These are phyloP conservation scores for Heliocybe sulcata DNA, from an alignment of 1,284 basidiomycete genomes.

Conservation along the genomic window DNA sequence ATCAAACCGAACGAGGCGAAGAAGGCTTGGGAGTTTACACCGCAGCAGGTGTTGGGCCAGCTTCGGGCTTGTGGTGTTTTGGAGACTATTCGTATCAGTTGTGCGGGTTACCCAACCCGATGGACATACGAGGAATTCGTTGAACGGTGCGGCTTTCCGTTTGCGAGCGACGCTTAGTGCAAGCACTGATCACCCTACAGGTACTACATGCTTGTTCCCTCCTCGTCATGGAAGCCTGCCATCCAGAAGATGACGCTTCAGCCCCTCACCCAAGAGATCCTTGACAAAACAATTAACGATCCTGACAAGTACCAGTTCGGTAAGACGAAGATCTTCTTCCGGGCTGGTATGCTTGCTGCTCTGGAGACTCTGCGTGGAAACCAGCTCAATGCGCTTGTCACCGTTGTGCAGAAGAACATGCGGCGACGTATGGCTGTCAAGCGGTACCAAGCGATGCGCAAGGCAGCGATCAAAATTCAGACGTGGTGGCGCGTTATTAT, in stretches of 20 bases:
- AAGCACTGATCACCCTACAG: slow-evolving; percentile 30
- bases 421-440: slow-evolving; percentile 80
- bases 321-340: slow-evolving; percentile 98
- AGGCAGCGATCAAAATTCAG: slow-evolving; percentile 81
- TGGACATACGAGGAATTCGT: slow-evolving; percentile 99
- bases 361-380: slow-evolving; percentile 88
- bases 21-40: slow-evolving; percentile 94
- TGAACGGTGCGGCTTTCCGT: slow-evolving; percentile 64
- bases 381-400: slow-evolving; percentile 86
- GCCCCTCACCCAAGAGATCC: slow-evolving; percentile 79
- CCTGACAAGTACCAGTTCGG: slow-evolving; percentile 97
- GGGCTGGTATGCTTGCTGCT: slow-evolving; percentile 97
- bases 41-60: slow-evolving; percentile 94
- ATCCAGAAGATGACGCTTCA: slow-evolving; percentile 77
- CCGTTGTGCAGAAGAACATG: slow-evolving; percentile 97
- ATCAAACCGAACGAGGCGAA: slow-evolving; percentile 99
- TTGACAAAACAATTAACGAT: slow-evolving; percentile 85
- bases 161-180: background rate
- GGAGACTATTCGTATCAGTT: slow-evolving; percentile 98
- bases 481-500: slow-evolving; percentile 88
- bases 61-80: slow-evolving; percentile 97
- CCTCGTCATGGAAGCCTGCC: slow-evolving; percentile 79
- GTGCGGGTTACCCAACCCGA: slow-evolving; percentile 97
- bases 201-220: slow-evolving; percentile 95
- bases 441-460: slow-evolving; percentile 69